Percentiles rank a stretch among this genome's conserved stretches.
phyloP scores from a whole-genome alignment of 1,284 basidiomycete species.

The Porphyrellus sp. region DNA sequence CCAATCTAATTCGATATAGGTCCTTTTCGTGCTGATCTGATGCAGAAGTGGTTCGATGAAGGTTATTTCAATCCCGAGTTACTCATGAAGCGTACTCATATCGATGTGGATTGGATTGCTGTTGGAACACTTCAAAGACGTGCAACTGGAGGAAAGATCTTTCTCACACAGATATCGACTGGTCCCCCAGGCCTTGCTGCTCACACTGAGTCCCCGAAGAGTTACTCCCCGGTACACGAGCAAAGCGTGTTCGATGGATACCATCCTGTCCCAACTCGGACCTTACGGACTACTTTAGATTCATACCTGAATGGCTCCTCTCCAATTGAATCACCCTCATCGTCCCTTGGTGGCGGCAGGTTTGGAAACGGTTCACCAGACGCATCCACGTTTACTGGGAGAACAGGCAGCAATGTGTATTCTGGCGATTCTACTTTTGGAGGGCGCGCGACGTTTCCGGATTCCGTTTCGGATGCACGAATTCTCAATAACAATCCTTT shows the following conservation, averaged over 20 bases:
- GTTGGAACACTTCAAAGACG: slow-evolving; percentile 56
- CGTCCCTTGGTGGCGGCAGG: slow-evolving; percentile 60
- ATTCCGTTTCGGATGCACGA: slow-evolving; percentile 36
- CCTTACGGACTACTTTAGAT: slow-evolving; percentile 59
- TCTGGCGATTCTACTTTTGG: slow-evolving; percentile 37
- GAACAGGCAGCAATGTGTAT: slow-evolving; percentile 40
- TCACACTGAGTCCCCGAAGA: slow-evolving; percentile 43
- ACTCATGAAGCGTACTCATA: slow-evolving; percentile 73
- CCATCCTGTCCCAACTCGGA: slow-evolving; percentile 62
- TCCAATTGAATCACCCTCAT: slow-evolving; percentile 64
- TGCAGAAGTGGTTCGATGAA: slow-evolving; percentile 96
- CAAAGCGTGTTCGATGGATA: slow-evolving; percentile 46
- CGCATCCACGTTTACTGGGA: slow-evolving; percentile 52
- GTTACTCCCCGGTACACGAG: slow-evolving; percentile 35
- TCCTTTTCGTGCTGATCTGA: slow-evolving; percentile 85
- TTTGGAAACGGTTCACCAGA: slow-evolving; percentile 69
- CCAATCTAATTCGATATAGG: slow-evolving; percentile 46
- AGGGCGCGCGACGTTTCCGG: slow-evolving; percentile 37
- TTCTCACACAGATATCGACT: slow-evolving; percentile 51
- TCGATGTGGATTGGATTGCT: slow-evolving; percentile 64
- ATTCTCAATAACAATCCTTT: slow-evolving; percentile 35
- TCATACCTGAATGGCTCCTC: slow-evolving; percentile 52
- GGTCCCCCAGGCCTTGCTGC: slow-evolving; percentile 55
- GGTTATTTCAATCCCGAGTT: slow-evolving; percentile 89
- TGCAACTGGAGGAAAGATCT: slow-evolving; percentile 55